Evolutionary conservation across 148 eudicot genomes (phyloP), one percentile per base, ranked within the genome.

Genomic region (Nepenthes gracilis): DNA sequence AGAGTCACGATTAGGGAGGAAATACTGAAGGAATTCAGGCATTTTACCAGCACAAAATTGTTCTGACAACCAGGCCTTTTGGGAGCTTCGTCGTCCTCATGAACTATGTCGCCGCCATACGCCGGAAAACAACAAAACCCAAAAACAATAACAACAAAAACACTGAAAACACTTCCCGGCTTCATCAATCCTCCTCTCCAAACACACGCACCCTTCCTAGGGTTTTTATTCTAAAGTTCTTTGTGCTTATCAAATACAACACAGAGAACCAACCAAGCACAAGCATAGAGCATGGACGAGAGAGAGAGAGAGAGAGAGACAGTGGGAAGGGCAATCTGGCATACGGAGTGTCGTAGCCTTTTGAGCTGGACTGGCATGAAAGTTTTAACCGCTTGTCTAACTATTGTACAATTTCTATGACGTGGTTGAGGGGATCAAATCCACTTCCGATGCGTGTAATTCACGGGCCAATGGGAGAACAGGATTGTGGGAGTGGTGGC

Each of bases 71-170:
- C 97, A 71, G 91, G 91, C 40, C 72, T 75, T 54, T 73, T 81
- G 1, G 95, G 97, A 55, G 97, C 91, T 11, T 43, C 48, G 74
- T 83, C 80, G 78, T 90, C 95, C 57, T 79, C 85, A 59, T 90
- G 97, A 58, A 90, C 97, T 60, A 90, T 90, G 53, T 90, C 97
- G 54, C 97, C 95, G 2, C 79, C 95, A 70, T 72, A 37, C 5
- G 37, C 62, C n/a, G 33, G 58, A 73, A 62, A 63, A 76, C 36
- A 33, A 2, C 48, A 49, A 63, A 65, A 55, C 63, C 67, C 47
- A 45, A 52, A 37, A 51, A 61, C 49, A 61, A 54, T 14, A 45
- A 43, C 35, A 54, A 55, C 35, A 55, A 33, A 55, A 32, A 54
- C 60, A 59, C 47, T 60, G 47, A 71, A 55, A 47, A 12, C 53